These are phyloP conservation scores for Sungouiozyma intestinalis DNA, from an alignment of 805 yeast genomes.

Conservation along the genomic window DNA sequence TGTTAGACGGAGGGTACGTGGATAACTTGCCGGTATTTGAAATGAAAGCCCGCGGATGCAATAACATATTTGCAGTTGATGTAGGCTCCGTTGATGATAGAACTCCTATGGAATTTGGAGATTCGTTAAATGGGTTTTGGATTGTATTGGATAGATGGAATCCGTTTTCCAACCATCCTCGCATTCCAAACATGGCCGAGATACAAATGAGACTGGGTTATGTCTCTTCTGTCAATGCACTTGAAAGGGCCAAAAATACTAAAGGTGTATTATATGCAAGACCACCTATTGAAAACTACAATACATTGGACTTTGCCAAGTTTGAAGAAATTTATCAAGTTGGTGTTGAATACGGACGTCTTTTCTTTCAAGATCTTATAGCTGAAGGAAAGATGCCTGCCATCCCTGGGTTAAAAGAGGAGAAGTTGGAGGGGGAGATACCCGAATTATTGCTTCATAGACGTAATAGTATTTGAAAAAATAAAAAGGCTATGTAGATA, in stretches of 20 bases:
- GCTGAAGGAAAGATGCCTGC: conserved; percentile 46
- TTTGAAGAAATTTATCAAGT: conserved; percentile 82
- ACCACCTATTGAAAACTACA: conserved; percentile 89
- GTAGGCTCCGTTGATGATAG: conserved; percentile 93
- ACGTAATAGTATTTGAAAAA: conserved; percentile 49
- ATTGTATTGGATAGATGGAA: conserved; percentile 79
- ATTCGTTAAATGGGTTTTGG: conserved; percentile 87
- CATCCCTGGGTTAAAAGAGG: conserved; percentile 42
- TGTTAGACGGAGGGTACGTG: conserved; percentile 91
- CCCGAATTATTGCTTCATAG: conserved; percentile 34
- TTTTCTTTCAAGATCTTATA: conserved; percentile 42
- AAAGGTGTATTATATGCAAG: conserved; percentile 81
- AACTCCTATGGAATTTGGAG: conserved; percentile 85
- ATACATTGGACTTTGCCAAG: conserved; percentile 83
- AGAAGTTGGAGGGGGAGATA: conserved; percentile 19
- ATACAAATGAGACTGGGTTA: conserved; percentile 88
- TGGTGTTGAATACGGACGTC: conserved; percentile 66
- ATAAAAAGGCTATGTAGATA: background rate
- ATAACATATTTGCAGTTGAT: conserved; percentile 81
- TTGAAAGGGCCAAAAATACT: conserved; percentile 74
- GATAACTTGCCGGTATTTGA: conserved; percentile 89
- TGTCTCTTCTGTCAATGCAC: conserved; percentile 88
- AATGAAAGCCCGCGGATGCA: conserved; percentile 85
- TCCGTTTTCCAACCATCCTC: conserved; percentile 78
- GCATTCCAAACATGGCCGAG: conserved; percentile 90